Evolutionary conservation across 1,284 basidiomycete species (phyloP), one percentile per base, ranked within the genome.

Genomic region (Singerocomus inundabilis): DNA sequence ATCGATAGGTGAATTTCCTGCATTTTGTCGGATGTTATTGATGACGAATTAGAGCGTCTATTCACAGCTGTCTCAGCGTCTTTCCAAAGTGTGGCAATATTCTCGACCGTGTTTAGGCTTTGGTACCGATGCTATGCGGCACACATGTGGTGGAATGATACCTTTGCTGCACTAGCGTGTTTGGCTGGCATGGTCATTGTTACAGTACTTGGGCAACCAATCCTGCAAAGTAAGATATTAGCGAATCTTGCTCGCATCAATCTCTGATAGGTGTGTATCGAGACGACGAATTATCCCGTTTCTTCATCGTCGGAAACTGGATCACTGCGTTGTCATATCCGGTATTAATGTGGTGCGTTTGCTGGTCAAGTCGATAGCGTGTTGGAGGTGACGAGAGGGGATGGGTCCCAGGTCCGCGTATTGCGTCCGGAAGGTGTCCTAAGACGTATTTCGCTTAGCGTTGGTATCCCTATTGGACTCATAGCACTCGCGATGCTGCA

Each of bases 121-220:
- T 57, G 52, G 46, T 67, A 62, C 34, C 49, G 52, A 26, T 64
- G 57, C 54, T 33, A 54, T 40, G 56, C 44, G 9, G 29, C 31
- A 4, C 62, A 34, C 9, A 18, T 66, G 44, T 66, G 65, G 65
- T 67, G 58, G 63, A 66, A 68, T 11, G 66, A 67, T 35, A 51
- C 36, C 5, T 60, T 52, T 54, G 63, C 55, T 1, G 24, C 16
- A 5, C 6, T 60, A 6, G 65, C 61, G 4, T 35, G 60, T 4
- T 30, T 48, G 18, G 56, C 47, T 11, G 64, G 66, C 32, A 12
- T 53, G 5, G 36, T 31, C 5, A 21, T 57, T 18, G 30, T n/a
- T 30, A 3, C 45, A 1, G 16, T 49, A 8, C 31, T 63, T 15
- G 51, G 60, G n/a, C 30, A 33, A n/a, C 55, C 58, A 10, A 12